A percentile compares a stretch with the other conserved stretches of the same genome.
Conservation (phyloP, 1,284 basidiomycete species). For the Boletus sp. region DNA sequence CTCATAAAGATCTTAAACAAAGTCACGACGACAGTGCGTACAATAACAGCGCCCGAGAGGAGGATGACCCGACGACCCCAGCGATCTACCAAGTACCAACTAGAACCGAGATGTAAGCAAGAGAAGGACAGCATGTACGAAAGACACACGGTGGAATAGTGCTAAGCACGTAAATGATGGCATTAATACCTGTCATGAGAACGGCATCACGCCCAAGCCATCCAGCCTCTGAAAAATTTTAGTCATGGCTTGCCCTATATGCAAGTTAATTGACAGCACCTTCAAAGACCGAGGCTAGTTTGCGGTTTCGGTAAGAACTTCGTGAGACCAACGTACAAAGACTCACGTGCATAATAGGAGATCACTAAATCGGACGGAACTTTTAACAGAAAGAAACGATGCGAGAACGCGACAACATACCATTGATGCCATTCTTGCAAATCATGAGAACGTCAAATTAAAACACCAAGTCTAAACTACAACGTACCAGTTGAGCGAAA, state of each 20-base stretch:
- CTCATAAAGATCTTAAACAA: constrained; percentile 5
- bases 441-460: constrained; percentile 12
- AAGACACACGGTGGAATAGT: constrained; percentile 73
- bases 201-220: constrained; percentile 97
- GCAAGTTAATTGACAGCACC: constrained; percentile 40
- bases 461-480: background rate
- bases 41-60: constrained; percentile 85
- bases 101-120: constrained; percentile 30
- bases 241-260: background rate
- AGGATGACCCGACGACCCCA: constrained; percentile 90
- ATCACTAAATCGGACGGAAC: constrained; percentile 61
- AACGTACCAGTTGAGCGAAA: constrained; percentile 82
- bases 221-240: constrained; percentile 69
- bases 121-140: background rate
- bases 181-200: constrained; percentile 96
- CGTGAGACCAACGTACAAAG: constrained; percentile 8
- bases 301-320: constrained; percentile 12
- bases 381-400: constrained; percentile 5
- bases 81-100: constrained; percentile 93
- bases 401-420: constrained; percentile 38
- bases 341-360: constrained; percentile 89
- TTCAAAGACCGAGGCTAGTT: constrained; percentile 76
- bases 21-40: constrained; percentile 38
- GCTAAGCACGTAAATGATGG: constrained; percentile 80
- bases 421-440: constrained; percentile 82